These are phyloP conservation scores for Basidiobolus meristosporus DNA, from an alignment of 371 early-diverging fungal species.

Conservation along the genomic window DNA sequence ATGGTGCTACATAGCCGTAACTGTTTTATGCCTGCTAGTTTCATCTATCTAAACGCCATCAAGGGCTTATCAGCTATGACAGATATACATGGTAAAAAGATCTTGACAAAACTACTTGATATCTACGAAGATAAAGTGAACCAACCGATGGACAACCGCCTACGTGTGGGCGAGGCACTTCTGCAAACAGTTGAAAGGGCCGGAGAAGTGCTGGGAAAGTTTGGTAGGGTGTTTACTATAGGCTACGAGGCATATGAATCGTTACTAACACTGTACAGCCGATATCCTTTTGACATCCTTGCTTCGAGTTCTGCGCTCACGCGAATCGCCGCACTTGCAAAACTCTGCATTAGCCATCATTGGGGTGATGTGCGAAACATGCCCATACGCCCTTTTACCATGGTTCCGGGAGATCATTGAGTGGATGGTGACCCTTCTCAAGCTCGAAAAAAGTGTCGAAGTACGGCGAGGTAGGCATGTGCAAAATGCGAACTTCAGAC, in stretches of 20 bases:
- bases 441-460: conserved; percentile 32
- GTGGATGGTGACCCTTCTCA: conserved; percentile 42
- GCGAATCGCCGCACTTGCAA: conserved; percentile 5
- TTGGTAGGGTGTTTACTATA: conserved; percentile 15
- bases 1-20: neutral
- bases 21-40: conserved; percentile 17
- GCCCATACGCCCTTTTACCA: conserved; percentile 41
- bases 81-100: conserved; percentile 49
- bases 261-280: conserved; percentile 12
- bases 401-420: conserved; percentile 38
- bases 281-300: conserved; percentile 38
- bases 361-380: conserved; percentile 47
- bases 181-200: conserved; percentile 63
- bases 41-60: conserved; percentile 75
- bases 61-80: conserved; percentile 63
- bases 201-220: conserved; percentile 59
- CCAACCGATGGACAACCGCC: conserved; percentile 45
- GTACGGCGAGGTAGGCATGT: conserved; percentile 29
- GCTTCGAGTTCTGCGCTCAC: conserved; percentile 28
- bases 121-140: conserved; percentile 33
- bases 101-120: conserved; percentile 34
- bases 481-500: neutral
- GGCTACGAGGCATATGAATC: neutral
- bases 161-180: conserved; percentile 76
- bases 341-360: conserved; percentile 52